Percentiles rank a stretch among this genome's conserved stretches.
These are phyloP conservation scores for Zymoseptoria pseudotritici DNA, from an alignment of 2,329 filamentous ascomycete genomes.

Conservation along the genomic window DNA sequence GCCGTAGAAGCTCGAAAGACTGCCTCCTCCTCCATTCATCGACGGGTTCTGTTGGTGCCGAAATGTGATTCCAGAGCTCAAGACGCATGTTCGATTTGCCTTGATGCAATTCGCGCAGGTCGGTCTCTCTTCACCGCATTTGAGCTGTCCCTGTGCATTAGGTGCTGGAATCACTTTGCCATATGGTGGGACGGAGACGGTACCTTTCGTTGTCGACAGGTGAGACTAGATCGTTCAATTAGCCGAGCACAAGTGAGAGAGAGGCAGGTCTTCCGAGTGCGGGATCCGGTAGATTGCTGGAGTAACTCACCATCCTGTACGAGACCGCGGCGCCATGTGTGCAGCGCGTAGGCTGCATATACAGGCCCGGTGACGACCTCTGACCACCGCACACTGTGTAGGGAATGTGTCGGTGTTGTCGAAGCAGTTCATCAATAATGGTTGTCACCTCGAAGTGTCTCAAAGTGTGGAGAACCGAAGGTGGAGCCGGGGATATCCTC, in stretches of 20 bases:
- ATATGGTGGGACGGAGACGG: not conserved
- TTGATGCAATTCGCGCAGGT: conserved; percentile 55
- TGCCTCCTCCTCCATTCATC: conserved; percentile 50
- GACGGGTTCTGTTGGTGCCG: conserved; percentile 63
- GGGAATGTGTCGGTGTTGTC: not conserved
- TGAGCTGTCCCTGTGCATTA: conserved; percentile 40
- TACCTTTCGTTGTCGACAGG: conserved; percentile 30
- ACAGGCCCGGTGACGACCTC: too few relatives aligned
- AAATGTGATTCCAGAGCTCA: conserved; percentile 57
- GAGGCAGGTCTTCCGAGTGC: conserved; percentile 6
- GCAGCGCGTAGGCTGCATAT: not conserved
- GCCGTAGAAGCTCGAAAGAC: conserved; percentile 55
- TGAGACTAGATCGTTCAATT: conserved; percentile 16
- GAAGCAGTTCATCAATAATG: not conserved
- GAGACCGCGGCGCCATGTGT: conserved; percentile 25
- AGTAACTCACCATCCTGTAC: conserved; percentile 29
- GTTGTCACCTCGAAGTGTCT: not conserved
- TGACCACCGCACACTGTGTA: not conserved
- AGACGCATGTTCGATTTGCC: conserved; percentile 53
- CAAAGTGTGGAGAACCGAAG: not conserved
- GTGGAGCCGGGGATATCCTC: not conserved
- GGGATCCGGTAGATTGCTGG: not conserved
- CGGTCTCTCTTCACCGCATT: conserved; percentile 58
- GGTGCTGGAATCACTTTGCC: not conserved
- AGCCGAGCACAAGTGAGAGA: not conserved